Evolutionary conservation across 2,329 filamentous ascomycete genomes (phyloP), one percentile per base, ranked within the genome.

Genomic region (Lachnellula hyalina): DNA sequence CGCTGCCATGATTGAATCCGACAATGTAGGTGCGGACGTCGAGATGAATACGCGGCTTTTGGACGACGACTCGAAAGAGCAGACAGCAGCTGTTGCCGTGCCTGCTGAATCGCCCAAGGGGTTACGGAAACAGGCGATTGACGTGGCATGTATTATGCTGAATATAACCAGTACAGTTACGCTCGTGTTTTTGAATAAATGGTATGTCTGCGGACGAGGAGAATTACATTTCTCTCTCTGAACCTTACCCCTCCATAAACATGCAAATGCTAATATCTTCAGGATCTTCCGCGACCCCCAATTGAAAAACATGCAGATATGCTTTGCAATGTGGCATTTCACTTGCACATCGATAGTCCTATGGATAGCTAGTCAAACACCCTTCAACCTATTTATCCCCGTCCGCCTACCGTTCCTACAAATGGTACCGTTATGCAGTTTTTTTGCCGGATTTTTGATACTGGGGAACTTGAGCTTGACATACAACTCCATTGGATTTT

Each of bases 321-420:
- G 73, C 61, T 74, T 76, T 46, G 73, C 74, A 17, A 75, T 75
- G 71, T 76, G 73, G 74, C 74, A 76, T 61, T 75, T 75, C 57
- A 69, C 70, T 25, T 74, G 73, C 35, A 76, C 74, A 51, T 67
- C 69, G 35, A 68, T 74, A 55, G 73, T 74, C 46, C 70, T 76
- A 42, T 75, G 69, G 62, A 54, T 75, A 51, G 70, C 73, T 2
- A 73, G 71, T 49, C 70, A 69, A 34, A 65, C 63, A 1, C 72
- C 73, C 12, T 75, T 75, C 67, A 68, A 71, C 60, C 70, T 74
- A 40, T 76, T 76, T 67, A 72, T 74, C 52, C 70, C 72, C 12
- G 62, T 75, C 42, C 71, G 72, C 19, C 61, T 76, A 15, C 74
- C 74, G 21, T 69, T 74, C 44, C 63, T 73, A 58, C 66, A 74